Evolutionary conservation across 352 stramenopile genomes (phyloP).

Genomic region (Poterioochromonas sp.): DNA sequence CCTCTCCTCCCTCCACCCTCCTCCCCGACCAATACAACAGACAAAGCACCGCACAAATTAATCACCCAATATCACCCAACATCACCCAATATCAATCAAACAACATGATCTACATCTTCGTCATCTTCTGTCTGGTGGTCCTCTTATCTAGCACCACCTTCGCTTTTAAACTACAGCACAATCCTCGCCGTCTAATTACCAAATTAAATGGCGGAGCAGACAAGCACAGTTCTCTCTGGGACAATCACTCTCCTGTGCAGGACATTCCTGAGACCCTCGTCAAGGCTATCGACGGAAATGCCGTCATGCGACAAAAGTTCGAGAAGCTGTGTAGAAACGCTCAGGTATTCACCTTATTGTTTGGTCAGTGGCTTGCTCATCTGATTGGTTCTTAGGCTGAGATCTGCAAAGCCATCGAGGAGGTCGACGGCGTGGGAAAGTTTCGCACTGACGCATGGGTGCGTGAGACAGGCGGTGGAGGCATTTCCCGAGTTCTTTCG

Average conservation of each 20-base stretch:
- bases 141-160: too few species aligned
- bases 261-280: constrained; percentile 45
- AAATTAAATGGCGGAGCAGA: too few species aligned
- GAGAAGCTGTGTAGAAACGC: constrained; percentile 44
- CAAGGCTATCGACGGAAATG: constrained; percentile 46
- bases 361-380: constrained; percentile 1
- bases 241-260: constrained; percentile 40
- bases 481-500: constrained; percentile 81
- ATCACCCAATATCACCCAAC: too few species aligned
- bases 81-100: too few species aligned
- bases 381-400: constrained; percentile 41
- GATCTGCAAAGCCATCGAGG: constrained; percentile 68
- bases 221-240: too few species aligned
- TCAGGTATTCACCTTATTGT: constrained; percentile 37
- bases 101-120: too few species aligned
- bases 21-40: too few species aligned
- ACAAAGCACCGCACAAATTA: too few species aligned
- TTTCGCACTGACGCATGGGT: constrained; percentile 91
- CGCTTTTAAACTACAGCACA: too few species aligned
- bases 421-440: constrained; percentile 74
- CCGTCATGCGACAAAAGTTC: constrained; percentile 46
- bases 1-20: too few species aligned
- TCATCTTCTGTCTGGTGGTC: too few species aligned
- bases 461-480: constrained; percentile 81
- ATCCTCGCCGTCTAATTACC: too few species aligned